Evolutionary conservation across 208 protist genomes (phyloP), one percentile per base, ranked within the genome.

Genomic region (Wallacemonas sp.): DNA sequence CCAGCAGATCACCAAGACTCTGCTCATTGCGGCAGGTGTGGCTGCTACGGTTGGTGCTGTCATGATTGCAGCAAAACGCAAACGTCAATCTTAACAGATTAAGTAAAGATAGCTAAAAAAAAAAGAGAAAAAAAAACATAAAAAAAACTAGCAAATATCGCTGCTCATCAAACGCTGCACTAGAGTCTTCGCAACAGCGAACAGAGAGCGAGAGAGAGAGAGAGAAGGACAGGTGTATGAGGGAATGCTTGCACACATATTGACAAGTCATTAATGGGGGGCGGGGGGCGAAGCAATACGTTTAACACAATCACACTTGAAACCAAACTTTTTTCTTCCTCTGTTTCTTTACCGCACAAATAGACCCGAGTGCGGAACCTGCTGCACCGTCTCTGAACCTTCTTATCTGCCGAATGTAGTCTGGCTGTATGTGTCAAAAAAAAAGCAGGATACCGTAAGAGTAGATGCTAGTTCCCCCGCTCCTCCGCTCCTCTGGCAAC

Each of bases 61-160:
- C 61, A 70, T 73, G 38, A 70, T 61, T 21, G 54, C 64, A 31
- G 70, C 67, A 0, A 60, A 56, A 44, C 70, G 33, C n/a, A 64
- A 34, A 21, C 56, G 73, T 22, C 59, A 58, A 17, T 12, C 39
- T 2, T 62, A 12, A 42, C 14, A 28, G 17, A 42, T 11, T 49
- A 15, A 49, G 9, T 41, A 41, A 41, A 41, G 14, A 41, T 14
- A 6, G 6, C 14, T 41, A 41, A 17, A 14, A 41, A 41, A 41
- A 41, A 41, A 41, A 41, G 36, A 41, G 14, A 41, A 41, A 6
- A 17, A 14, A 6, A 6, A 41, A 41, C n/a, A n/a, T n/a, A 41
- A 41, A 41, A 14, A 41, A 41, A 41, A 41, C 36, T 41, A 14
- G 9, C 36, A 41, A 41, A 6, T 17, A 41, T 17, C 6, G 14